Evolutionary conservation across 2,329 filamentous ascomycete species (phyloP), one percentile per base, ranked within the genome.

Genomic region (Apiospora sp.): DNA sequence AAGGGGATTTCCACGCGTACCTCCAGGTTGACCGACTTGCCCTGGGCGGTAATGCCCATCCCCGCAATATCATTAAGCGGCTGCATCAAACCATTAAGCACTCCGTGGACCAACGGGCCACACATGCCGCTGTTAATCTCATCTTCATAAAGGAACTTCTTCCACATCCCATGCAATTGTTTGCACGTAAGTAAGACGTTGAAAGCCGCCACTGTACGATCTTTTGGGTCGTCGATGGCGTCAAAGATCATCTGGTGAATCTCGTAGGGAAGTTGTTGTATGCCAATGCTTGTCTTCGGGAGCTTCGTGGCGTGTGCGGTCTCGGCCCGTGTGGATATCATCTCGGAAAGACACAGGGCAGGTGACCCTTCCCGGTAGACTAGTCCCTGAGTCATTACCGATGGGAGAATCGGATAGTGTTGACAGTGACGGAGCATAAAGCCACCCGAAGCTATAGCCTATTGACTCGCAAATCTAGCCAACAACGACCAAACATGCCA

Each of bases 81-180:
- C 46, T 48, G 46, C 46, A 22, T 48, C 46, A 48, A 48, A 5
- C 46, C 46, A 19, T 48, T 48, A 48, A 48, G 46, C 46, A 22
- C 46, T 48, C 46, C 46, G 46, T 48, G 46, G 46, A 48, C 46
- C 46, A 48, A 48, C 46, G 46, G 46, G 14, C 46, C 46, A 22
- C 46, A 48, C 46, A 48, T 48, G 46, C 46, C 46, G 46, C 46
- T 48, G 46, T 48, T 48, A 48, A 48, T 48, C 46, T 48, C 46
- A 48, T 48, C 46, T 48, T 48, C 46, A n/a, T 48, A 48, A 48
- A 48, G 46, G 46, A 48, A 48, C 46, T 19, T 48, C 46, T 48
- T 48, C 46, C 46, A 48, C 46, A 48, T 48, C 46, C 46, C 46
- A 48, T 48, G 22, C 4, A 48, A 22, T 48, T 48, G 46, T 48